phyloP scores from a whole-genome alignment of 2,329 filamentous ascomycete species.

The Aureobasidium sp. region DNA sequence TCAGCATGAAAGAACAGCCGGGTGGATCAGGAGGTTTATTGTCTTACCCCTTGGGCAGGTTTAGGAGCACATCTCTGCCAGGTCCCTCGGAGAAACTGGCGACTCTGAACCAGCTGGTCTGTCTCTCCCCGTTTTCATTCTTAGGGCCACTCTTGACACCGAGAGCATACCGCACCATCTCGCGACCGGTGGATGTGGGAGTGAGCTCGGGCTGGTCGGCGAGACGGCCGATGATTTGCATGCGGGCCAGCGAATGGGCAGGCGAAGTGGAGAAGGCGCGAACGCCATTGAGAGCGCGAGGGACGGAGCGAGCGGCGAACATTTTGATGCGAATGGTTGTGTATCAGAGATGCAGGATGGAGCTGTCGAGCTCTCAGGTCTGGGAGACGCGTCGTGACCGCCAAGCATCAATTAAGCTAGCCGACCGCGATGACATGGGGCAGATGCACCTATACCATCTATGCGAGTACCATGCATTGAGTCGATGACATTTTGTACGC shows the following conservation, averaged over 20 bases:
- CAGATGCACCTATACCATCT: not conserved
- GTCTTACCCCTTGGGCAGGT: constrained; percentile 75
- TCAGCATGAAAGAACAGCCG: not conserved
- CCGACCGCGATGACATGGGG: not conserved
- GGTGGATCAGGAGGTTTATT: not conserved
- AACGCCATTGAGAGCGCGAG: constrained; percentile 36
- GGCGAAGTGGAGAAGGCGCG: constrained; percentile 72
- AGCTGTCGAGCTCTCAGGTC: not conserved
- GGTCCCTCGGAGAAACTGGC: constrained; percentile 64
- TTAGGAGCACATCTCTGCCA: constrained; percentile 63
- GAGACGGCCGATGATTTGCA: constrained; percentile 82
- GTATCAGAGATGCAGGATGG: not conserved
- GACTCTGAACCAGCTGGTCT: constrained; percentile 81
- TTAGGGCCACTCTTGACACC: constrained; percentile 59
- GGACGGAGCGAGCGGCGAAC: constrained; percentile 45
- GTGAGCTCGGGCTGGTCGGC: constrained; percentile 70
- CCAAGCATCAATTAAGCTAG: constrained; percentile 12
- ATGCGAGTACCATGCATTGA: not conserved
- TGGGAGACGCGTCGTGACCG: not conserved
- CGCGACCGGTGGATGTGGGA: constrained; percentile 61
- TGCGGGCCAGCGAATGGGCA: constrained; percentile 61
- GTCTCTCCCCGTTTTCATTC: constrained; percentile 59
- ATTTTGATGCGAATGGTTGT: constrained; percentile 23
- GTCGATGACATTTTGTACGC: not conserved
- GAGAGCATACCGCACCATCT: constrained; percentile 71